Percentiles rank a stretch among this genome's conserved stretches.
Conservation (phyloP, 768 basidiomycete species). For the Paxillus involutus region DNA sequence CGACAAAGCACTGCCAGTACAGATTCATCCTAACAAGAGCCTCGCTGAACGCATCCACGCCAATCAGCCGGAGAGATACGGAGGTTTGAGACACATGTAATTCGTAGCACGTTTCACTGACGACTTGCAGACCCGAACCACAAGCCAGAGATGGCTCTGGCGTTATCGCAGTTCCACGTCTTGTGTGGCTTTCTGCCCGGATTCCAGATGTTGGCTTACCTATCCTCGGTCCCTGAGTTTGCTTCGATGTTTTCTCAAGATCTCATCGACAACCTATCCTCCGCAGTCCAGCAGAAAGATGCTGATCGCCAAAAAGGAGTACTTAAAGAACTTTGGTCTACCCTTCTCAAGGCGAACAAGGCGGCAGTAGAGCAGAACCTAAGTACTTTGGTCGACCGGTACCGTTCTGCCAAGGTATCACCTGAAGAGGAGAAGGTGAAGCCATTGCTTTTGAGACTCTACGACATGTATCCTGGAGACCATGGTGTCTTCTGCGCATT, state of each 20-base stretch:
- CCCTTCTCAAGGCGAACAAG: neutral
- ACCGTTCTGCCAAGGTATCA: constrained; percentile 6
- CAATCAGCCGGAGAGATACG: constrained; percentile 36
- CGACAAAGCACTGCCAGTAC: constrained; percentile 54
- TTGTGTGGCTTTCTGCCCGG: constrained; percentile 16
- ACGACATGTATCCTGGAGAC: constrained; percentile 52
- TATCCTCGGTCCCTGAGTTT: constrained; percentile 4
- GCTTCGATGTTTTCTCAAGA: neutral
- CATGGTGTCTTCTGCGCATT: constrained; percentile 55
- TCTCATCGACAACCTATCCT: neutral
- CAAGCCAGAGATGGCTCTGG: constrained; percentile 60
- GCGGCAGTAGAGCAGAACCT: neutral
- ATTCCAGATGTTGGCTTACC: neutral
- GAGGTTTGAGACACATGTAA: neutral
- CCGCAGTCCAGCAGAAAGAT: neutral
- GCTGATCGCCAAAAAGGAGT: neutral
- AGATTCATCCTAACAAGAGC: constrained; percentile 55
- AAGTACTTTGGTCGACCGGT: neutral
- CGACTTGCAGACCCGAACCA: constrained; percentile 49
- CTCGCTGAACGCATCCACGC: constrained; percentile 43
- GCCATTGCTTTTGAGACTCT: constrained; percentile 40
- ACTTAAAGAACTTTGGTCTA: neutral
- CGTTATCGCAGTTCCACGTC: constrained; percentile 42
- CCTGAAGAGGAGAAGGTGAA: constrained; percentile 20
- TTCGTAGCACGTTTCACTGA: no score